Percentiles rank a stretch among this genome's conserved stretches.
phyloP scores from a whole-genome alignment of 1,139 yeast genomes.

The Kodamaea ohmeri region DNA sequence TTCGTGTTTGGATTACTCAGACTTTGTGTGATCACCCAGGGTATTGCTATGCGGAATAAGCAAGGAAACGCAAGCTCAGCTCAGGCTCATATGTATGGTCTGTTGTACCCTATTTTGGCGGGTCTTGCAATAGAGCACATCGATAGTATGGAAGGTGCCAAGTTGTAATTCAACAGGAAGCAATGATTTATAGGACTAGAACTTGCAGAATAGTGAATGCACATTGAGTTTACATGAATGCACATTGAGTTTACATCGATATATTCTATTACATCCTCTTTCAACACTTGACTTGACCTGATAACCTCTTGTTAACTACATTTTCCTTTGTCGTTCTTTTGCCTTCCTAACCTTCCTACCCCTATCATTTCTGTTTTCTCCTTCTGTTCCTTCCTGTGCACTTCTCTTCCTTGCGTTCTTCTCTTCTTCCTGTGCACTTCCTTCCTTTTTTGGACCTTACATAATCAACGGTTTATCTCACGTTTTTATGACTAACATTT shows the following conservation, averaged over 20 bases:
- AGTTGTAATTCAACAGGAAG: constrained; percentile 11
- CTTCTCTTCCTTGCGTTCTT: not conserved
- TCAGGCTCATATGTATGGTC: constrained; percentile 46
- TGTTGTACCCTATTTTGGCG: constrained; percentile 45
- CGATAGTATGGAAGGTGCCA: constrained; percentile 8
- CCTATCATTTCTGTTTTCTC: not conserved
- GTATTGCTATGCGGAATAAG: constrained; percentile 60
- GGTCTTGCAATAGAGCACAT: constrained; percentile 27
- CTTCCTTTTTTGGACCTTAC: not conserved
- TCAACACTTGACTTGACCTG: too few relatives aligned
- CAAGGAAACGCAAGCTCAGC: constrained; percentile 62
- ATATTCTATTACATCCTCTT: too few relatives aligned
- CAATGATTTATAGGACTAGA: too few relatives aligned
- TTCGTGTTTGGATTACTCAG: constrained; percentile 59
- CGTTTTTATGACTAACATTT: constrained; percentile 12
- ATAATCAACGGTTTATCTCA: too few relatives aligned
- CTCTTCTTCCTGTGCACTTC: not conserved
- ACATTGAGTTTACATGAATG: too few relatives aligned
- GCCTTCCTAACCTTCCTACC: too few relatives aligned
- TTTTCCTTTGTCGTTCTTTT: too few relatives aligned
- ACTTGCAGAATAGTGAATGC: too few relatives aligned
- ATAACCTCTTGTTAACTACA: too few relatives aligned
- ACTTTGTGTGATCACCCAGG: constrained; percentile 62
- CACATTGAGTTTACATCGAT: too few relatives aligned
- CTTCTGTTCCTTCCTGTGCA: not conserved